Evolutionary conservation across 805 yeast genomes (phyloP).

Genomic region (Candida arabinofermentans): DNA sequence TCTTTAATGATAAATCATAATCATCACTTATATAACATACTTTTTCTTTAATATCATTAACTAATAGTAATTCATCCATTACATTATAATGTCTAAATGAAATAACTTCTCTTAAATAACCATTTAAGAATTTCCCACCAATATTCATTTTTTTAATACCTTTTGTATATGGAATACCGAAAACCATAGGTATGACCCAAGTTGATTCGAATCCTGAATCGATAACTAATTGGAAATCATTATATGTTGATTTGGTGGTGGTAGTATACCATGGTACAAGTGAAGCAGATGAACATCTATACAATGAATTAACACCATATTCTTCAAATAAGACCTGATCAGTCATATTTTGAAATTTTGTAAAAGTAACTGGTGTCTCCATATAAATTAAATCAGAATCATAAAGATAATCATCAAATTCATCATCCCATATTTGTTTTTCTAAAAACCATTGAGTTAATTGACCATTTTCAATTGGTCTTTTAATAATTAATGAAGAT

Average conservation of each 20-base stretch:
- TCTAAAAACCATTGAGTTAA: slow-evolving; percentile 88
- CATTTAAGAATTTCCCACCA: slow-evolving; percentile 83
- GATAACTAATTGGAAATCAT: slow-evolving; percentile 71
- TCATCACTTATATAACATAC: slow-evolving; percentile 66
- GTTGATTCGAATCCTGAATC: slow-evolving; percentile 90
- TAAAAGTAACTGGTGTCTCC: slow-evolving; percentile 79
- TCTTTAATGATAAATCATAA: slow-evolving; percentile 34
- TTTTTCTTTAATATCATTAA: slow-evolving; percentile 81
- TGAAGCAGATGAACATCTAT: slow-evolving; percentile 59
- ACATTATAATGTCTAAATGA: slow-evolving; percentile 92
- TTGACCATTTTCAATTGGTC: slow-evolving; percentile 90
- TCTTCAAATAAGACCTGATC: slow-evolving; percentile 95
- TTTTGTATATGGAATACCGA: slow-evolving; percentile 71
- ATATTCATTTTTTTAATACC: slow-evolving; percentile 77
- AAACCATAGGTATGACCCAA: slow-evolving; percentile 79
- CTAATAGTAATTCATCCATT: slow-evolving; percentile 81
- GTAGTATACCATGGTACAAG: slow-evolving; percentile 58
- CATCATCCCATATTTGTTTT: slow-evolving; percentile 85
- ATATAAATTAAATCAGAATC: slow-evolving; percentile 65
- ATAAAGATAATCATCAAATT: slow-evolving; percentile 46
- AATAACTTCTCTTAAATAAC: slow-evolving; percentile 75
- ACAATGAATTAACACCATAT: slow-evolving; percentile 70
- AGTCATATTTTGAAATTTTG: slow-evolving; percentile 74
- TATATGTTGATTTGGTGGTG: slow-evolving; percentile 15
- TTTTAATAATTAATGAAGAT: slow-evolving; percentile 64